Evolutionary conservation across 1,284 basidiomycete species (phyloP), one percentile per base, ranked within the genome.

Genomic region (Xerocomus amazonicus): DNA sequence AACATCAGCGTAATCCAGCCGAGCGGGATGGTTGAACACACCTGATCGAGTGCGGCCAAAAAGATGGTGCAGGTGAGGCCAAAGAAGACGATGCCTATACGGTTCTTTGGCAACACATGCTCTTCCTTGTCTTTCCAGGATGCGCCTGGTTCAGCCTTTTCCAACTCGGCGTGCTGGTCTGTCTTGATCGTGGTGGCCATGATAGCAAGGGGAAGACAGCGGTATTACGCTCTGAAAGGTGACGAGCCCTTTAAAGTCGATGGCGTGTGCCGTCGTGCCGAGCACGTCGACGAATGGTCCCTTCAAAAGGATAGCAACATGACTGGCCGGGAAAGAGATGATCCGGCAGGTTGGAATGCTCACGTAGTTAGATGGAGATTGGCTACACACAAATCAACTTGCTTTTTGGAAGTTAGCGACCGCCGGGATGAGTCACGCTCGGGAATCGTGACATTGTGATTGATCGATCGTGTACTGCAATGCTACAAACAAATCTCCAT

Each of bases 41-140:
- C 80, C 69, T 83, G 81, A 58, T 83, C 80, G 33, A 83, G 70
- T 6, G 80, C 79, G 9, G 78, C 80, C 34, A 86, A 62, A 51
- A 87, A 85, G 2, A 77, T 67, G 26, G 71, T 70, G 31, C 73
- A 68, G 73, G 80, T 80, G 31, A 84, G 60, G 6, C 79, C 81
- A 40, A 70, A 55, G 53, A 80, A 79, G 1, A 84, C 81, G 23
- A 84, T 67, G 3, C 68, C 49, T 43, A 87, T 55, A 9, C 74
- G 72, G 56, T 83, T 83, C 52, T 80, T 71, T 10, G 81, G 81
- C 10, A 84, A 55, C 10, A 74, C 67, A n/a, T 82, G 80, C 9
- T 74, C 71, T 55, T 84, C 81, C 35, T 72, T 65, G 13, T 63
- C 64, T 52, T 75, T 76, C 81, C 81, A 83, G 16, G 79, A 73